phyloP scores from a whole-genome alignment of 2,329 filamentous ascomycete species.

The Alternaria infectoria region DNA sequence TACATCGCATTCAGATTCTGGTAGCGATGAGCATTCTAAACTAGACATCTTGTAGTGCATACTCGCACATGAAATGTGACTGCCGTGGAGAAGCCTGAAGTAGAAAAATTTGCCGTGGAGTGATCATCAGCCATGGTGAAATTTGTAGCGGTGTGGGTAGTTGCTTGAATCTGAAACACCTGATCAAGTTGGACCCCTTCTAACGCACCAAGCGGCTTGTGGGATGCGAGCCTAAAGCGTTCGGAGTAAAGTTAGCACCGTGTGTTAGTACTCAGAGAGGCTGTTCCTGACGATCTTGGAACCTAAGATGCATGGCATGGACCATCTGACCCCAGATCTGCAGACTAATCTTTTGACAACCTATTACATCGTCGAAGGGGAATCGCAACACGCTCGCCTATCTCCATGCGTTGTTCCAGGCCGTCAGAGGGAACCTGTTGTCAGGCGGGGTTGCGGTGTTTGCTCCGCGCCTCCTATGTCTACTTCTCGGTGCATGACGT shows the following conservation, averaged over 20 bases:
- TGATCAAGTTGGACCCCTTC: background rate
- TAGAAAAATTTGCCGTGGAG: background rate
- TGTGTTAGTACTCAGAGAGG: background rate
- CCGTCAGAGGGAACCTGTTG: background rate
- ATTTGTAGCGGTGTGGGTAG: background rate
- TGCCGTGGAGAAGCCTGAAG: background rate
- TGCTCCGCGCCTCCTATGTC: slow-evolving; percentile 4
- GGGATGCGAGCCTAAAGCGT: slow-evolving; percentile 12
- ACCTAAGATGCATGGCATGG: background rate
- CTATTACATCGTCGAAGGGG: slow-evolving; percentile 1
- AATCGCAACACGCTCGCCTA: background rate
- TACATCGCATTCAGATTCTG: background rate
- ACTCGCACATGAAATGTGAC: background rate
- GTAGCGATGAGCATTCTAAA: background rate
- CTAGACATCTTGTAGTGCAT: background rate
- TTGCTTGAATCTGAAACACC: slow-evolving; percentile 16
- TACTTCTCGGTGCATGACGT: slow-evolving; percentile 5
- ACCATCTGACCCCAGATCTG: background rate
- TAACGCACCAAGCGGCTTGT: slow-evolving; percentile 11
- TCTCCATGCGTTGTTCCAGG: background rate
- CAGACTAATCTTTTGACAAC: slow-evolving; percentile 3
- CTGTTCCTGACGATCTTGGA: background rate
- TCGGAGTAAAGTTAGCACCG: background rate
- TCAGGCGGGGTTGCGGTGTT: background rate
- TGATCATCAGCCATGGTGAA: background rate